Conservation (phyloP, 495 filamentous ascomycete genomes). For the Mytilinidion resinicola region DNA sequence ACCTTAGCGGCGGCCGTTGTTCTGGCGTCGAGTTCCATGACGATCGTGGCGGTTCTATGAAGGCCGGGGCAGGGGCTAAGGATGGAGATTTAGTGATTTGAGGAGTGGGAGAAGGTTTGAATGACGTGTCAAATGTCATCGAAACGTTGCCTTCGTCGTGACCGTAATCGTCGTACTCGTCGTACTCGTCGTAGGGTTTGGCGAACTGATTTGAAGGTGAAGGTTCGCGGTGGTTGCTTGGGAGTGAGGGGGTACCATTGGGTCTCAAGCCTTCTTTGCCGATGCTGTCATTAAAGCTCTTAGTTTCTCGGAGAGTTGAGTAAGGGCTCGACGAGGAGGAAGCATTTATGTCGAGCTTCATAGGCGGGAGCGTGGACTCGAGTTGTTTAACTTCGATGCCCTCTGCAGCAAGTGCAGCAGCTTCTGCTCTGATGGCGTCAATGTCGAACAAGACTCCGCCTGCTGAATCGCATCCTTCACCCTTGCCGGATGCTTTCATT, state of each 20-base stretch:
- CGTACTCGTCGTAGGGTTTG: slow-evolving; percentile 5
- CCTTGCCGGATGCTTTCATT: slow-evolving; percentile 28
- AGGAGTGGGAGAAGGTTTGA: slow-evolving; percentile 8
- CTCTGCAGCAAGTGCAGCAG: slow-evolving; percentile 69
- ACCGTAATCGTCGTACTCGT: slow-evolving; percentile 23
- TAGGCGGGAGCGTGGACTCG: slow-evolving; percentile 79
- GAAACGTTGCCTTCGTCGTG: slow-evolving; percentile 17
- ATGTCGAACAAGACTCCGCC: slow-evolving; percentile 77
- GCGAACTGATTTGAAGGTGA: background rate
- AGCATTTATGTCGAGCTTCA: slow-evolving; percentile 59
- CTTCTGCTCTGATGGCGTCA: slow-evolving; percentile 71
- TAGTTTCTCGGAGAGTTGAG: slow-evolving; percentile 18
- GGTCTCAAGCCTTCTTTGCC: background rate
- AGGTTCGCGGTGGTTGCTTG: background rate
- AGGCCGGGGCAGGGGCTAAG: background rate
- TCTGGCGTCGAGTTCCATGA: slow-evolving; percentile 7
- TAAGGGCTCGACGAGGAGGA: slow-evolving; percentile 9
- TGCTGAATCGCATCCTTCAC: slow-evolving; percentile 32
- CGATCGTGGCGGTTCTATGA: slow-evolving; percentile 1
- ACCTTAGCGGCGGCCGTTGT: slow-evolving; percentile 39
- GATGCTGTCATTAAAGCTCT: slow-evolving; percentile 29
- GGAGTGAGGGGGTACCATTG: slow-evolving; percentile 3
- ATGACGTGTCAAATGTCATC: slow-evolving; percentile 29
- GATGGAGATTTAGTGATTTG: background rate
- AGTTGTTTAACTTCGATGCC: slow-evolving; percentile 72